phyloP scores from a whole-genome alignment of 2,329 filamentous ascomycete species.

The Falciphora oryzae region DNA sequence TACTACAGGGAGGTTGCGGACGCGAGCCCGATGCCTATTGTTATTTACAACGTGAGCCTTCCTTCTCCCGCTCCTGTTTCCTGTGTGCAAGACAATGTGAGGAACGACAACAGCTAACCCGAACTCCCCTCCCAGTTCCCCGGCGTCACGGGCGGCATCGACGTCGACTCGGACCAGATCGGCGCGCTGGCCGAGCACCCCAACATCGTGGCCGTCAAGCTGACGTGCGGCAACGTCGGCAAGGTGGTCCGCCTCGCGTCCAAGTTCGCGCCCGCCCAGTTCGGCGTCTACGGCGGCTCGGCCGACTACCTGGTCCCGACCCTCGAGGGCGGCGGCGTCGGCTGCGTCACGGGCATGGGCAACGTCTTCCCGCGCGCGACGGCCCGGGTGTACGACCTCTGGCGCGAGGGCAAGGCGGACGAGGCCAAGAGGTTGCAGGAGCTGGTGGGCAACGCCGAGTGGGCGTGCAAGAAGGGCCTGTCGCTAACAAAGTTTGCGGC shows the following conservation, averaged over 20 bases:
- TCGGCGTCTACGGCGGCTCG: conserved; percentile 37
- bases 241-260: conserved; percentile 34
- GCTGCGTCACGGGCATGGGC: conserved; percentile 39
- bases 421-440: conserved; percentile 35
- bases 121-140: conserved; percentile 47
- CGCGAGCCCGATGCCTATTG: conserved; percentile 36
- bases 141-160: conserved; percentile 48
- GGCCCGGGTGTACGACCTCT: conserved; percentile 34
- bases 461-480: conserved; percentile 46
- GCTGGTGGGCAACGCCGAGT: conserved; percentile 39
- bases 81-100: conserved; percentile 10
- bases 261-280: conserved; percentile 20
- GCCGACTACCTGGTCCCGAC: conserved; percentile 37
- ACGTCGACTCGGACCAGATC: conserved; percentile 52
- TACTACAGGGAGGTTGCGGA: conserved; percentile 34
- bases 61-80: conserved; percentile 22
- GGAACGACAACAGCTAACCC: too few species aligned
- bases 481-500: conserved; percentile 41
- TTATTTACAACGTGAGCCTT: conserved; percentile 57
- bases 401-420: conserved; percentile 29
- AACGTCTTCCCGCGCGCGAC: conserved; percentile 40
- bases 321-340: conserved; percentile 32
- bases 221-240: conserved; percentile 46
- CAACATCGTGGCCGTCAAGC: conserved; percentile 46
- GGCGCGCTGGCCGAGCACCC: conserved; percentile 40